These are phyloP conservation scores for Septoria petroselini DNA, from an alignment of 2,329 filamentous ascomycete species.

Conservation along the genomic window DNA sequence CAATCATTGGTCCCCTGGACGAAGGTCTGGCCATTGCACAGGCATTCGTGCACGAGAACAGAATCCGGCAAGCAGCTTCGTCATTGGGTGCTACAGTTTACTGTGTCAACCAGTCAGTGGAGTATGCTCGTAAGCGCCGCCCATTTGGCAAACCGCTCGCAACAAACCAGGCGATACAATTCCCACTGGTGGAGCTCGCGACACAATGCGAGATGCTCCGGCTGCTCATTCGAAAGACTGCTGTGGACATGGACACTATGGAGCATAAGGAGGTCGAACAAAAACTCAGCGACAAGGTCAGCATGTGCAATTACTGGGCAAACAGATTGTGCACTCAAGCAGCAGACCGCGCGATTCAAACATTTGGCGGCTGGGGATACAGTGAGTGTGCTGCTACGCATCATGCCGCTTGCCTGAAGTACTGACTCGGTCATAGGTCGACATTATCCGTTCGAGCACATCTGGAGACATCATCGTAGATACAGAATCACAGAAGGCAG, in stretches of 20 bases:
- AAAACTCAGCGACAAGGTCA: slow-evolving; percentile 59
- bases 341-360: slow-evolving; percentile 61
- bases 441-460: slow-evolving; percentile 62
- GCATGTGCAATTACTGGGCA: slow-evolving; percentile 65
- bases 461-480: slow-evolving; percentile 61
- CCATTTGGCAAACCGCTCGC: slow-evolving; percentile 58
- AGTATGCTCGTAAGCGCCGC: slow-evolving; percentile 54
- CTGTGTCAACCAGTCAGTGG: slow-evolving; percentile 57
- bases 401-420: background rate
- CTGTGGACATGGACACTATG: slow-evolving; percentile 59
- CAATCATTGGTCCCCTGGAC: slow-evolving; percentile 53
- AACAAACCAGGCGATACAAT: slow-evolving; percentile 62
- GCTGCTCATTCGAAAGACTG: slow-evolving; percentile 60
- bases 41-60: slow-evolving; percentile 64
- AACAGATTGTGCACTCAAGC: slow-evolving; percentile 60
- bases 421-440: slow-evolving; percentile 31
- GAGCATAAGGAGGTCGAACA: slow-evolving; percentile 55
- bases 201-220: slow-evolving; percentile 63
- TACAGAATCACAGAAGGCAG: slow-evolving; percentile 64
- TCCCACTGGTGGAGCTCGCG: slow-evolving; percentile 60
- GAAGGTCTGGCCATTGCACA: slow-evolving; percentile 60
- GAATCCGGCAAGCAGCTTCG: slow-evolving; percentile 62
- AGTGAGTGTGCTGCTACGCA: slow-evolving; percentile 30
- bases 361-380: slow-evolving; percentile 60
- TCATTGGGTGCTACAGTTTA: slow-evolving; percentile 59